Conservation (phyloP, 176 grass and related monocot species). For the Pontederia crassipes region DNA sequence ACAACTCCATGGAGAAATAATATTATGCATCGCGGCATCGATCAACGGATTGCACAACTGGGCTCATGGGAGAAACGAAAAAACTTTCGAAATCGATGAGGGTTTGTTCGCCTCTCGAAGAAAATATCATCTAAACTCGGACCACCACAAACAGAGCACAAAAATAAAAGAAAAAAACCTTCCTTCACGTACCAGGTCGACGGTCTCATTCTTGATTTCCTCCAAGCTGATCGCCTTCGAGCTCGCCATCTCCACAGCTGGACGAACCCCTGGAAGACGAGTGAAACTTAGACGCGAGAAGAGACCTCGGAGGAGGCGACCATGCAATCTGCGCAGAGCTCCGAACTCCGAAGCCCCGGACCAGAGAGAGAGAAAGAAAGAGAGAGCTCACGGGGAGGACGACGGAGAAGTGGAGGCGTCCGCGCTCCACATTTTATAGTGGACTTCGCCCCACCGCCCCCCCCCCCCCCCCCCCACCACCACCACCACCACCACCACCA, state of each 20-base stretch:
- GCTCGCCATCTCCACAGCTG: neutral
- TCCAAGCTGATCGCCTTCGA: slow-evolving; percentile 11
- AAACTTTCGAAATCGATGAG: too few species aligned
- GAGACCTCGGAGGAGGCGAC: too few species aligned
- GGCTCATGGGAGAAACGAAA: too few species aligned
- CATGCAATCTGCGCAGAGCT: neutral
- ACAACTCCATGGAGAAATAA: too few species aligned
- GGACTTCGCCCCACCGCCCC: neutral
- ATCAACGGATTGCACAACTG: too few species aligned
- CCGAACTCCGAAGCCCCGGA: neutral
- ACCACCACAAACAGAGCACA: neutral
- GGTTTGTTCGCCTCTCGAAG: too few species aligned
- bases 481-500: too few species aligned
- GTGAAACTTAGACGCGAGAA: neutral
- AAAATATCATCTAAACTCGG: too few species aligned
- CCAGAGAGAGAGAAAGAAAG: neutral
- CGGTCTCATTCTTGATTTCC: slow-evolving; percentile 14
- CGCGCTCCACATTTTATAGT: neutral
- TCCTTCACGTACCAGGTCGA: slow-evolving; percentile 6
- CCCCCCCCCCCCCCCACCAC: too few species aligned
- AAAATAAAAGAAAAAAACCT: neutral
- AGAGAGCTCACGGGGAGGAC: too few species aligned
- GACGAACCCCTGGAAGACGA: neutral
- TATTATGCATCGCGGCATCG: too few species aligned
- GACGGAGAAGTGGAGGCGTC: neutral